Conservation (phyloP, 805 yeast species). For the Yarrowia porcina region DNA sequence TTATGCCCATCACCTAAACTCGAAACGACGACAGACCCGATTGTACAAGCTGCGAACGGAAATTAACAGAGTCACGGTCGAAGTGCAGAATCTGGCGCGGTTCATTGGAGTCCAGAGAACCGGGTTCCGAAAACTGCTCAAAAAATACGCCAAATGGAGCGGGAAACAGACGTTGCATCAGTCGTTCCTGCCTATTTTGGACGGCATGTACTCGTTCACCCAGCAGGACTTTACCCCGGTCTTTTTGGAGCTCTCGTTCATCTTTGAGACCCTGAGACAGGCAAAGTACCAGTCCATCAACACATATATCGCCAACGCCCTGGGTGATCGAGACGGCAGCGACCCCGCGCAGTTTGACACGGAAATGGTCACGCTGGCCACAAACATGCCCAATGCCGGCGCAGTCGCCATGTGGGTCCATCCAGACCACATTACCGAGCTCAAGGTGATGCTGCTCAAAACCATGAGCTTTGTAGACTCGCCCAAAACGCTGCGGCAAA, state of each 20-base stretch:
- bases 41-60: conserved; percentile 39
- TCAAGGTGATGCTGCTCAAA: conserved; percentile 45
- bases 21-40: conserved; percentile 31
- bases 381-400: conserved; percentile 37
- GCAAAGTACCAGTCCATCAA: conserved; percentile 28
- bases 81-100: conserved; percentile 63
- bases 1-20: conserved; percentile 3
- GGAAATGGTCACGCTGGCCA: conserved; percentile 33
- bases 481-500: conserved; percentile 15
- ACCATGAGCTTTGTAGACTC: conserved; percentile 21
- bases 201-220: conserved; percentile 55
- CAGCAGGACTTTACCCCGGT: conserved; percentile 57
- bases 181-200: conserved; percentile 38
- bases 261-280: conserved; percentile 49
- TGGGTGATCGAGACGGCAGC: background rate
- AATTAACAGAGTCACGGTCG: conserved; percentile 46
- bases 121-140: conserved; percentile 66
- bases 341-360: conserved; percentile 36
- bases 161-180: conserved; percentile 36
- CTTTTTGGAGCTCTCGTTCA: conserved; percentile 56
- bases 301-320: conserved; percentile 5
- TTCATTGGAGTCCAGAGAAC: conserved; percentile 71
- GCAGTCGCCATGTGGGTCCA: conserved; percentile 54
- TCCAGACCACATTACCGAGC: conserved; percentile 54
- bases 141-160: conserved; percentile 55